Base-by-base conservation (phyloP, 2,329 filamentous ascomycete genomes). In the Fusarium palustre region DNA sequence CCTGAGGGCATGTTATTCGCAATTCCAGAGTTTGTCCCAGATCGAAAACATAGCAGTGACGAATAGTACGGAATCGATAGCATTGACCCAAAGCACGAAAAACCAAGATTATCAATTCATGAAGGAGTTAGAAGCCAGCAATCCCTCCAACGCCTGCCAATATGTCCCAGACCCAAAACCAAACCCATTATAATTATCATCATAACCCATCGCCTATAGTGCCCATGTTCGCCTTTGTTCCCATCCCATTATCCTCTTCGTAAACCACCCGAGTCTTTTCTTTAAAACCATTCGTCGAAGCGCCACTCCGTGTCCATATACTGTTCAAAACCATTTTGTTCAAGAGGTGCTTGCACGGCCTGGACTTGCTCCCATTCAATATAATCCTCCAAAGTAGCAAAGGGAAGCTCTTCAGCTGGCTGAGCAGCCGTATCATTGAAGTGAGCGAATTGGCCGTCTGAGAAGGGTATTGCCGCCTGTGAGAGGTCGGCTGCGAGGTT, bases 201-300 rank as follows among this genome's bases (percentile, higher is more conserved):
- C 22, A 28, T 38, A 59, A 25, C 45, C 62, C 43, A 33, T 42
- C 16, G 50, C 45, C 60, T 48, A 25, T 52, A 18, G 38, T 59
- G 13, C 33, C 13, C 45, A 20, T 38, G 5, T 16, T 34, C 24
- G 16, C 38, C 13, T 39, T 20, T 38, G 5, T 16, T 34, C 24
- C 28, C 30, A 34, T 52, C 42, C 46, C 47, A 25, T 16, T 6
- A 15, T 42, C 36, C 10, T 31, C 34, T 41, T 30, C 12, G 9
- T 6, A 9, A 45, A 13, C 15, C 16, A n/a, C 12, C 38, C 31
- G 36, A 47, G 7, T 10, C 25, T 13, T 24, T 10, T 2, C 0
- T 8, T 31, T 16, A 48, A 47, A 59, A 34, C 38, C 43, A 54
- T 33, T 25, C n/a, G 7, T n/a, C 15, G 24, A 55, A 59, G 12